Evolutionary conservation across 495 filamentous ascomycete genomes (phyloP).

Genomic region (Tuber borchii): DNA sequence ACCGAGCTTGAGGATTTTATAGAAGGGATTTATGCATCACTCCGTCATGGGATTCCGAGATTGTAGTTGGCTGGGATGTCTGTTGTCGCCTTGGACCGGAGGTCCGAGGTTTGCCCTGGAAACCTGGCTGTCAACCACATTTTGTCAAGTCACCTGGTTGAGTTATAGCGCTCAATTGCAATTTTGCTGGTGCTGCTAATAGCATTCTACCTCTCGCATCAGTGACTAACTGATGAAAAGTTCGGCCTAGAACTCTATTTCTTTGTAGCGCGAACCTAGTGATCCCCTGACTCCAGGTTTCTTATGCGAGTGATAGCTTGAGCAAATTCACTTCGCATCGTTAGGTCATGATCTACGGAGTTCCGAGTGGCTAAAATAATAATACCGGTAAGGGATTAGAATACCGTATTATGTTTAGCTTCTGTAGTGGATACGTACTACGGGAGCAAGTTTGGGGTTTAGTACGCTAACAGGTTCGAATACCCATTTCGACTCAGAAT

Average conservation of each 20-base stretch:
- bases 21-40: background rate
- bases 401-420: background rate
- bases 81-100: background rate
- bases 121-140: background rate
- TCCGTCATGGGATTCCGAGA: background rate
- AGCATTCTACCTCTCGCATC: no score
- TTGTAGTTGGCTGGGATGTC: background rate
- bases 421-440: background rate
- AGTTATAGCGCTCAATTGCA: background rate
- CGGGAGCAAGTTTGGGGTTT: background rate
- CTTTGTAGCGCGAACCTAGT: background rate
- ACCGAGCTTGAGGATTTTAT: background rate
- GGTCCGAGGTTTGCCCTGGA: background rate
- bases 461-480: background rate
- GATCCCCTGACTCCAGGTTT: background rate
- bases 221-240: background rate
- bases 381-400: background rate
- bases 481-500: background rate
- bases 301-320: background rate
- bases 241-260: background rate
- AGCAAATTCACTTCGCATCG: background rate
- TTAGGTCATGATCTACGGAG: background rate
- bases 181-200: background rate
- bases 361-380: background rate
- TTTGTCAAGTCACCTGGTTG: background rate